Evolutionary conservation across 2,329 filamentous ascomycete species (phyloP).

Genomic region (Elsinoe ampelina): DNA sequence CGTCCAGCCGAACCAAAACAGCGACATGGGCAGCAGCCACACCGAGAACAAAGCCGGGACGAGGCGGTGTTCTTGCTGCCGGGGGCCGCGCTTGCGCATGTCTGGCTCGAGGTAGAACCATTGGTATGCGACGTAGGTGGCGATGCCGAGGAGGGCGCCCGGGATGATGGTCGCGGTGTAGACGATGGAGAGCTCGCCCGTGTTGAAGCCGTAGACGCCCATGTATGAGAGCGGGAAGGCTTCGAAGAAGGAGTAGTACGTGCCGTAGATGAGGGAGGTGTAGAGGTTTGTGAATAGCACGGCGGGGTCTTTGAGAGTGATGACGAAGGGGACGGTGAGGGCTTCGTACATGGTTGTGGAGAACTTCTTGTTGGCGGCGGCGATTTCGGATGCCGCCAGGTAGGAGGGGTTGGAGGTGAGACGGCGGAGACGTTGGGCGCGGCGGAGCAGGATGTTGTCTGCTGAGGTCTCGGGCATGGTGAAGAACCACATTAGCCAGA

Average conservation of each 20-base stretch:
- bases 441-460: conserved; percentile 51
- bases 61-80: conserved; percentile 22
- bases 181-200: conserved; percentile 27
- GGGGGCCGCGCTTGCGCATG: conserved; percentile 18
- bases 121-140: conserved; percentile 22
- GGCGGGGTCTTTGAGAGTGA: conserved; percentile 27
- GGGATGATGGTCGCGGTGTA: conserved; percentile 26
- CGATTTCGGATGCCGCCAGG: conserved; percentile 55
- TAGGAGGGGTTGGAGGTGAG: conserved; percentile 48
- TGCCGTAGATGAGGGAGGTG: conserved; percentile 26
- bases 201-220: conserved; percentile 32
- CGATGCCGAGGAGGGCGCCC: conserved; percentile 22
- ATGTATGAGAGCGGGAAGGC: conserved; percentile 34
- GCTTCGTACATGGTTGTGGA: conserved; percentile 44
- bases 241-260: conserved; percentile 29
- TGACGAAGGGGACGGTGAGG: conserved; percentile 26
- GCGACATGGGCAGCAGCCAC: conserved; percentile 22
- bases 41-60: conserved; percentile 22
- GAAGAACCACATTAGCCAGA: conserved; percentile 49
- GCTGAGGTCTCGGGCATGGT: conserved; percentile 56
- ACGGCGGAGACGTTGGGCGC: conserved; percentile 52
- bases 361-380: conserved; percentile 46
- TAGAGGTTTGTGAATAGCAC: conserved; percentile 27
- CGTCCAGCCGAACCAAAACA: conserved; percentile 29
- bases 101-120: conserved; percentile 23